Percentiles rank a stretch among this genome's conserved stretches.
Evolutionary conservation across 169 alveolate species (phyloP).

Genomic region (Plasmodium knowlesi): DNA sequence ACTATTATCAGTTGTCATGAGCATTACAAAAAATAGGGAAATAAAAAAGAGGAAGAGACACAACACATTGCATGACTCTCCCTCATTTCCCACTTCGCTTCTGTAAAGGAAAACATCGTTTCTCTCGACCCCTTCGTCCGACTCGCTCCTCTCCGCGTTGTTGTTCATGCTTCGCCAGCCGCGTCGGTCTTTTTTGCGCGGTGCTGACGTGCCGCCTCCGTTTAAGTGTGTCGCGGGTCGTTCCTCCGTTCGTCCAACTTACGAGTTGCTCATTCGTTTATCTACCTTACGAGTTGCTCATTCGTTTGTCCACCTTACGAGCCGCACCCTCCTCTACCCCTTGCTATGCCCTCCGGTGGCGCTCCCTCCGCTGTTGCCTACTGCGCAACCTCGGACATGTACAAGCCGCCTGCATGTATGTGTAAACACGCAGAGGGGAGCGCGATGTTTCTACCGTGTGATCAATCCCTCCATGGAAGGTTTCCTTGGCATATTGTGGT

Average conservation of each 20-base stretch:
- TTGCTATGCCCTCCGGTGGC: background rate
- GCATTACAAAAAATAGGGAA: constrained; percentile 46
- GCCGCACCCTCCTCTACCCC: background rate
- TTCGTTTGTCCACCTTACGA: background rate
- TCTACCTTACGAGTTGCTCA: background rate
- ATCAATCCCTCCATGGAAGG: background rate
- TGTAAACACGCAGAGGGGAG: background rate
- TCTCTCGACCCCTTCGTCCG: constrained; percentile 30
- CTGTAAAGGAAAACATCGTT: constrained; percentile 30
- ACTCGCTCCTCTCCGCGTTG: constrained; percentile 2
- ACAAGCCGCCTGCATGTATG: background rate
- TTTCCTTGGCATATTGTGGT: background rate
- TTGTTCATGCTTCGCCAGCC: constrained; percentile 17
- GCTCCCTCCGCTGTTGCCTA: background rate
- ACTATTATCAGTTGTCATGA: constrained; percentile 17
- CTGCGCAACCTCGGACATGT: background rate
- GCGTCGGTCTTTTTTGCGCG: background rate
- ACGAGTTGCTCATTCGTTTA: background rate
- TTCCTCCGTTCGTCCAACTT: background rate
- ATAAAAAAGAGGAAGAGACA: constrained; percentile 52
- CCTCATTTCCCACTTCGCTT: constrained; percentile 9
- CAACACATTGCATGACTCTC: constrained; percentile 55
- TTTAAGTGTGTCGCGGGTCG: background rate
- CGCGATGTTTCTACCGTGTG: background rate
- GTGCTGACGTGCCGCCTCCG: background rate